Percentiles rank a stretch among this genome's conserved stretches.
Conservation (phyloP, 495 filamentous ascomycete genomes). For the Cercophora sp. region DNA sequence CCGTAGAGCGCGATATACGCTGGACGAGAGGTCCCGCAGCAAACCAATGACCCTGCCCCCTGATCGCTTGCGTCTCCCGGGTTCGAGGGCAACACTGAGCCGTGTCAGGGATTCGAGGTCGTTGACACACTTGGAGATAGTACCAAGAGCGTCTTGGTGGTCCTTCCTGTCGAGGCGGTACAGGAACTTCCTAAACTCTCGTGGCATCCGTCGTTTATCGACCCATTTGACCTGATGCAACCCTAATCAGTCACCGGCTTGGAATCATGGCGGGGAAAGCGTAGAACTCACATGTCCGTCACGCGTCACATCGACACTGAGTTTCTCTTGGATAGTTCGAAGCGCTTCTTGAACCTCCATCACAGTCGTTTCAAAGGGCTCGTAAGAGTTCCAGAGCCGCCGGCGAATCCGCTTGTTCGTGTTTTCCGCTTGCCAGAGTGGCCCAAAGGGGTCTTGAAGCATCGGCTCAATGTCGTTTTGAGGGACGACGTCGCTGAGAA, state of each 20-base stretch:
- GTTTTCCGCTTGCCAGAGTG: background rate
- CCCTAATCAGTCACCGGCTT: background rate
- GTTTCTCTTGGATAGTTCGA: background rate
- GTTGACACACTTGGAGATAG: background rate
- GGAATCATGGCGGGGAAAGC: background rate
- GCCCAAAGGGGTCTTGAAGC: background rate
- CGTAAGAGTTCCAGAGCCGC: slow-evolving; percentile 2
- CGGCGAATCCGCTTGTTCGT: slow-evolving; percentile 1
- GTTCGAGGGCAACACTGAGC: background rate
- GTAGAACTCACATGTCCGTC: background rate
- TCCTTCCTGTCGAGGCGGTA: slow-evolving; percentile 4
- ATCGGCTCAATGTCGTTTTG: slow-evolving; percentile 1
- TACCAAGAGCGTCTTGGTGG: background rate
- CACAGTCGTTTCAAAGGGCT: background rate
- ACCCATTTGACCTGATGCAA: background rate
- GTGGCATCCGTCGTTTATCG: background rate
- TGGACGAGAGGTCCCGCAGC: background rate
- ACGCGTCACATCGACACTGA: background rate
- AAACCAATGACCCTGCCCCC: background rate
- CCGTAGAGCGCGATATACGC: background rate
- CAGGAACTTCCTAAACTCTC: background rate
- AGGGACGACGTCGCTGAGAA: background rate
- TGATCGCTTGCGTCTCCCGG: background rate
- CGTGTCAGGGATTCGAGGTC: background rate
- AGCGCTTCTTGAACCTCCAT: background rate